These are phyloP conservation scores for Amaranthus cruentus DNA, from an alignment of 148 eudicot genomes.

Conservation along the genomic window DNA sequence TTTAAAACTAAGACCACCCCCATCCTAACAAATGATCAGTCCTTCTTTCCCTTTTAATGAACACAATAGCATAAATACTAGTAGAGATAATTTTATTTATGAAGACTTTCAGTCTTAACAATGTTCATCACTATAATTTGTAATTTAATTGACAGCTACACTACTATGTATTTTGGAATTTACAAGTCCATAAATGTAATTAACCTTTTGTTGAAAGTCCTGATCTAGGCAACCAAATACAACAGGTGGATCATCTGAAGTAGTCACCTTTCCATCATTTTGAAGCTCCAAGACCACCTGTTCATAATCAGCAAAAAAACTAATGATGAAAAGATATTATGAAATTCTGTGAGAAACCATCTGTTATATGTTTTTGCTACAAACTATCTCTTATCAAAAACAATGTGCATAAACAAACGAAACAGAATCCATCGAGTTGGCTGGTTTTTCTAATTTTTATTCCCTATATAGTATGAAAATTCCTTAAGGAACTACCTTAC, in stretches of 20 bases:
- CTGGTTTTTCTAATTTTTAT: no score
- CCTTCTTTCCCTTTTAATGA: background rate
- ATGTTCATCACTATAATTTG: background rate
- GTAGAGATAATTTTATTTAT: background rate
- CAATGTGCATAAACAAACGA: no score
- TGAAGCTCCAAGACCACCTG: slow-evolving; percentile 86
- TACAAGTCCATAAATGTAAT: background rate
- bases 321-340: background rate
- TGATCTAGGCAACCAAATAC: slow-evolving; percentile 66
- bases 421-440: no score
- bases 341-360: no score
- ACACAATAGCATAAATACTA: no score
- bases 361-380: no score
- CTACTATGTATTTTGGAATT: background rate
- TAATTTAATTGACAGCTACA: background rate
- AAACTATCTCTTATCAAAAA: no score
- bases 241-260: slow-evolving; percentile 89
- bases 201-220: slow-evolving; percentile 69
- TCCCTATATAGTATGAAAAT: no score
- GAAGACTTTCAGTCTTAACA: background rate
- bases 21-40: no score
- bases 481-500: no score
- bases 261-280: slow-evolving; percentile 62
- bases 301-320: slow-evolving; percentile 1
- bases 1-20: no score